Evolutionary conservation across 2,329 filamentous ascomycete species (phyloP), one percentile per base, ranked within the genome.

Genomic region (Claviceps purpurea): DNA sequence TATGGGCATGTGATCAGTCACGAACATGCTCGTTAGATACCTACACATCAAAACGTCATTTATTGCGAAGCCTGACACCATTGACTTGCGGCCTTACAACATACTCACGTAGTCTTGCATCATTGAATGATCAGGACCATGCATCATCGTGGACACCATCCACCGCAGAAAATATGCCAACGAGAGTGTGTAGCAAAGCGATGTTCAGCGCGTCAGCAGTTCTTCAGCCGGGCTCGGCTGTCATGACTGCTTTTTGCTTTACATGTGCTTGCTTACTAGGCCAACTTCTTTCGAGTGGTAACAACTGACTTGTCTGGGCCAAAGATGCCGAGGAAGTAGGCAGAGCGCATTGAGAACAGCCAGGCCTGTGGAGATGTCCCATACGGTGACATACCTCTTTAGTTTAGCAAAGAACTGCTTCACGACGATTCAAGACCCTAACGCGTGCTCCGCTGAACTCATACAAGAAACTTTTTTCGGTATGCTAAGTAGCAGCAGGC

Each of bases 241-340:
- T 44, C 44, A 45, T 30, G 11, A 30, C 30, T 30, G 30, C 30
- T 30, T 11, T 30, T 11, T 30, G 30, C 30, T 30, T 30, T 30
- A 30, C 30, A 40, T 40, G 39, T 41, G 39, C 39, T 18, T 47
- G 30, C 30, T 34, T 34, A 34, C 59, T 51, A 68, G 26, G 49
- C 50, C 13, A 46, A 56, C 59, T 68, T 68, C 54, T 64, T 65
- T 18, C 46, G 47, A 22, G 46, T 45, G 14, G 41, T 34, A 6
- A 48, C 50, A 41, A 49, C 46, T 26, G 55, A 51, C 34, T 55
- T 61, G 56, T 74, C 71, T 5, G 70, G 66, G 3, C 80, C 82
- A 66, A 86, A 84, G 2, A 75, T 40, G 1, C 82, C 83, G 16
- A 73, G 52, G 5, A 86, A 67, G 62, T 84, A 85, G 16, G 73